Base-by-base conservation (phyloP, 2,329 filamentous ascomycete genomes). In the Xylaria sp. region DNA sequence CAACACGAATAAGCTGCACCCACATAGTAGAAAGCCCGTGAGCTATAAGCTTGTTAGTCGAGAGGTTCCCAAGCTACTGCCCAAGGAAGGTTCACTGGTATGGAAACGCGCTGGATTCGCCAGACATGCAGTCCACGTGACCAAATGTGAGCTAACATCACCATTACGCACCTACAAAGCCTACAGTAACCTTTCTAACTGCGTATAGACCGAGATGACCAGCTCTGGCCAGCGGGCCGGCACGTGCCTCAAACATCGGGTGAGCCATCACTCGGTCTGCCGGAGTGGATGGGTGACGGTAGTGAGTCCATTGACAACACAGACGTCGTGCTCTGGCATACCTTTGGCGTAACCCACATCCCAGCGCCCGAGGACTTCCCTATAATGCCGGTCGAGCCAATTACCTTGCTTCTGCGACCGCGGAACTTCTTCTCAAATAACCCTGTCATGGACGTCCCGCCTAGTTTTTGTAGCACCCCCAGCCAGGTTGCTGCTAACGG, bases 91-190 rank as follows among this genome's bases (percentile, higher is more conserved):
- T 1, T 90, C 92, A 1, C 78, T 97, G 28, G 94, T 97, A 7
- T 97, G 93, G 91, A 97, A 97, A 81, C 86, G 94, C 23, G 94
- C 94, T 1, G 93, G 91, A 0, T 97, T 97, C 75, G 93, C 94
- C 0, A 83, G 93, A 41, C 93, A 97, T 76, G 91, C 94, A 3
- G 89, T 97, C 1, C 92, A 96, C 76, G 94, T 97, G 10, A 97
- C 94, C 0, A 93, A 91, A 75, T 97, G 93, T 95, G 45, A 43
- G 55, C 1, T 87, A 84, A 89, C 55, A 43, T 32, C 3, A 5
- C 2, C 18, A 58, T 50, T 15, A 2, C n/a, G 0, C 30, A 2
- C n/a, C 2, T 4, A 25, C 9, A 2, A 41, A 2, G 1, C 45
- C n/a, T 18, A 6, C 7, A n/a, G 46, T 9, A 18, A 2, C n/a